These are phyloP conservation scores for Pseudognaphalium luteoalbum DNA, from an alignment of 129 eudicot species.

Conservation along the genomic window DNA sequence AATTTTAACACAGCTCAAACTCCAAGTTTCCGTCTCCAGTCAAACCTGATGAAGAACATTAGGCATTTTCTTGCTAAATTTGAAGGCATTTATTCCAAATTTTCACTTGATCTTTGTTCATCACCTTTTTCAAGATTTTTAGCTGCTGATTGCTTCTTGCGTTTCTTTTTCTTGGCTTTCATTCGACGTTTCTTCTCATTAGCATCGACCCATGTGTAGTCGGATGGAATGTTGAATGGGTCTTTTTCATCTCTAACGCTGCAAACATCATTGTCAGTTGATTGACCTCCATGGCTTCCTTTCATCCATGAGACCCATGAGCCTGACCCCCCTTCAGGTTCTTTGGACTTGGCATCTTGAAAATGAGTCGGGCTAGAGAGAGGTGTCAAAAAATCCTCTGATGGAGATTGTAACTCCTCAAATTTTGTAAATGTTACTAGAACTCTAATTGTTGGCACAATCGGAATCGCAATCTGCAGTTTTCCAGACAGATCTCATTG, in stretches of 20 bases:
- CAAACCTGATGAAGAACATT: neutral
- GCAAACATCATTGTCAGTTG: neutral
- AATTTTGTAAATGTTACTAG: slow-evolving; percentile 94
- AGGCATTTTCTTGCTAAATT: neutral
- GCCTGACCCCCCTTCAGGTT: neutral
- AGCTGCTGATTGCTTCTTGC: slow-evolving; percentile 9
- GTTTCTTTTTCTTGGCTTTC: slow-evolving; percentile 9
- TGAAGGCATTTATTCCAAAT: neutral
- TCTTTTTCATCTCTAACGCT: neutral
- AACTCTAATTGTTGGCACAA: slow-evolving; percentile 91
- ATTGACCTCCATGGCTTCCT: neutral
- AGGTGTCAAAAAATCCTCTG: neutral
- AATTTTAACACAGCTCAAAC: neutral
- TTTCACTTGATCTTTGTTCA: neutral
- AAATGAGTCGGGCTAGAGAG: slow-evolving; percentile 2
- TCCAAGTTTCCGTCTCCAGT: neutral
- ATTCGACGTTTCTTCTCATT: slow-evolving; percentile 8
- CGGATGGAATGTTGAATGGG: neutral
- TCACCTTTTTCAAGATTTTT: neutral
- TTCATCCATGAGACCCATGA: slow-evolving; percentile 14
- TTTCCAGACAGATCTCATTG: neutral
- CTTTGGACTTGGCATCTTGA: neutral
- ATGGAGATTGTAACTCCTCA: slow-evolving; percentile 70
- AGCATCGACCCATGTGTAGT: neutral
- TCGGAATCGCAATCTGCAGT: slow-evolving; percentile 72